Evolutionary conservation across 1,284 basidiomycete species (phyloP).

Genomic region (Meira miltonrushii): DNA sequence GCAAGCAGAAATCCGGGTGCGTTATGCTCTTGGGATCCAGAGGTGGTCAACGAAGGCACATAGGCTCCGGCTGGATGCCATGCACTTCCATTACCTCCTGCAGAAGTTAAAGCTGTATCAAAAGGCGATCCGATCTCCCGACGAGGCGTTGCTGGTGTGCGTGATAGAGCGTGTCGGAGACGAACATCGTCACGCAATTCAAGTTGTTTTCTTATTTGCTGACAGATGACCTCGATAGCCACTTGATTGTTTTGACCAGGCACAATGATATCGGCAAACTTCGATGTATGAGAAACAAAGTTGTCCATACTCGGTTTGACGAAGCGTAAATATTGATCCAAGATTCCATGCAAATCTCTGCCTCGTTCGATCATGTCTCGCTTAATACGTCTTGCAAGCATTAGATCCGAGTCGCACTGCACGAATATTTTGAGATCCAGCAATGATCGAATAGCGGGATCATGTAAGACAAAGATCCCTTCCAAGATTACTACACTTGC

Average conservation of each 20-base stretch:
- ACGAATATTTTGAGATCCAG: conserved; percentile 78
- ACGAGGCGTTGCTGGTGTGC: conserved; percentile 22
- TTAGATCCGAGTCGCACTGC: conserved; percentile 83
- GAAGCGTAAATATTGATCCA: conserved; percentile 88
- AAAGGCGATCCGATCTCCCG: conserved; percentile 6
- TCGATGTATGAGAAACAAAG: conserved; percentile 82
- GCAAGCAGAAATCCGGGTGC: neutral
- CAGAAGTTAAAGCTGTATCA: neutral
- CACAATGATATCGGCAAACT: conserved; percentile 66
- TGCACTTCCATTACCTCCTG: too few species aligned
- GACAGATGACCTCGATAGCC: conserved; percentile 86
- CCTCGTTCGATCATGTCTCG: conserved; percentile 84
- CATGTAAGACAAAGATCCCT: conserved; percentile 85
- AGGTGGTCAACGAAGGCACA: neutral
- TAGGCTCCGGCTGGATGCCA: too few species aligned
- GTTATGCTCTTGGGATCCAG: neutral
- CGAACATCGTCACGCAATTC: conserved; percentile 19
- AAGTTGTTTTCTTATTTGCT: conserved; percentile 80
- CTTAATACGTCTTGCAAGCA: conserved; percentile 86
- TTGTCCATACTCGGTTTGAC: conserved; percentile 84
- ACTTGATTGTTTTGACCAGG: conserved; percentile 50
- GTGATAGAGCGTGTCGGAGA: conserved; percentile 33
- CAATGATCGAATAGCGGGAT: conserved; percentile 62
- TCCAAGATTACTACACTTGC: conserved; percentile 92
- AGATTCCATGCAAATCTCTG: conserved; percentile 73